Base-by-base conservation (phyloP, 2,329 filamentous ascomycete species). In the Ceratocystis variospora region DNA sequence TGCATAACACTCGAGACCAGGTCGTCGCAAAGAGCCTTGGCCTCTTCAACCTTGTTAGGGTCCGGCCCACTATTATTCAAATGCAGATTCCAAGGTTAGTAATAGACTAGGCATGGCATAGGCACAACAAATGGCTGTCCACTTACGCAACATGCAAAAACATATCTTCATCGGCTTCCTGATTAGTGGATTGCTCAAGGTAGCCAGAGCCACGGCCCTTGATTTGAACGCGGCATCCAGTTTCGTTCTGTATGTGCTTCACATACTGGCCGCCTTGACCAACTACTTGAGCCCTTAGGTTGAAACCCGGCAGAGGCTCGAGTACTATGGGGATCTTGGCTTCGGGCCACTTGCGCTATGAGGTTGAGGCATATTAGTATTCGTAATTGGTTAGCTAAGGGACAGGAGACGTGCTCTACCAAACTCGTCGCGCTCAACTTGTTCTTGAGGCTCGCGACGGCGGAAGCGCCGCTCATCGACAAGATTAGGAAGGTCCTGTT, bases 231-330 rank as follows among this genome's bases (percentile, higher is more conserved):
- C 93, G 89, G 75, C 94, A 97, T 69, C 89, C 84, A 15, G 94
- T 97, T 76, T 96, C 91, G 73, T 92, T 87, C 76, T 97, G 94
- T 70, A 99, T 97, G 73, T 96, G 93, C 77, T 99, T 99, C 68
- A 99, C 94, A 73, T 97, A 96, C 55, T 90, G 88, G 68, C 94
- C 94, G 41, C 91, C 91, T 71, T 93, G 89, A 62, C 94, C 94
- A 65, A 99, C 94, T 61, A 99, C 93, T 74, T 97, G 92, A 64
- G 94, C 94, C 69, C 94, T 88, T 61, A 99, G 80, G 73, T 99
- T 99, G 78, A 99, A 99, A 22, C 94, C 94, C 28, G 87, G 90
- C 64, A 97, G 85, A 0, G 93, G 89, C 71, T 97, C 94, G 67
- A 99, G 85, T 69, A 86, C 85, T 71, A 99, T 92, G 1, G 90